A percentile compares a stretch with the other conserved stretches of the same genome.
Conservation (phyloP, 1,284 basidiomycete species). For the Marasmius fiardii region DNA sequence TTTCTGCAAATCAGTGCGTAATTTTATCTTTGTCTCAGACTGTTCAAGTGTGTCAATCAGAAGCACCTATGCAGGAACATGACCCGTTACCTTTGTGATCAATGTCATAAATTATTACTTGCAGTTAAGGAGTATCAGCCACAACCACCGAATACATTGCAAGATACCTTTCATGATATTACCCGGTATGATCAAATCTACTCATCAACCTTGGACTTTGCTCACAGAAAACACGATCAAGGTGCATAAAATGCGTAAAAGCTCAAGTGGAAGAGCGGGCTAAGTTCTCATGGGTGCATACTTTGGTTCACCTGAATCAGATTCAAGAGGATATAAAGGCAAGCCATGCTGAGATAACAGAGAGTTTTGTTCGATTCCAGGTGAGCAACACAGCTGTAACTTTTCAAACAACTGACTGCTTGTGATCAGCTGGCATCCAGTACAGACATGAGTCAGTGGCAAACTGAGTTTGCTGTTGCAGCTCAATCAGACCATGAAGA, state of each 20-base stretch:
- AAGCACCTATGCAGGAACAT: conserved; percentile 29
- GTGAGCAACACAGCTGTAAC: conserved; percentile 14
- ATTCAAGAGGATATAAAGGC: background rate
- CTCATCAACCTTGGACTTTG: no score
- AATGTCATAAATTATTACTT: conserved; percentile 39
- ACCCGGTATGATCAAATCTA: background rate
- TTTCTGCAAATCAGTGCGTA: conserved; percentile 39
- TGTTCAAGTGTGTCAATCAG: conserved; percentile 6
- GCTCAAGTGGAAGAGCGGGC: background rate
- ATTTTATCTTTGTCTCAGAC: background rate
- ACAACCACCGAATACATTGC: conserved; percentile 1
- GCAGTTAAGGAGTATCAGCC: background rate
- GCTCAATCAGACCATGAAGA: conserved; percentile 38
- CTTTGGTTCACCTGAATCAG: background rate
- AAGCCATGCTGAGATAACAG: background rate
- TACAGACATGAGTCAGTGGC: conserved; percentile 44
- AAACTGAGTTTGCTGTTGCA: conserved; percentile 33
- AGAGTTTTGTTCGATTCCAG: conserved; percentile 11
- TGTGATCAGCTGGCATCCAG: conserved; percentile 35
- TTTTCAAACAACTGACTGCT: background rate
- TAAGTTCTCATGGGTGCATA: background rate
- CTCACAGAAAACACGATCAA: no score
- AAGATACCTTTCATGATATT: background rate
- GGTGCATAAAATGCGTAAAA: background rate
- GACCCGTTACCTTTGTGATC: conserved; percentile 37